Percentiles rank a stretch among this genome's conserved stretches.
Evolutionary conservation across 2,329 filamentous ascomycete species (phyloP).

Genomic region (Ophioceras dolichostomum): DNA sequence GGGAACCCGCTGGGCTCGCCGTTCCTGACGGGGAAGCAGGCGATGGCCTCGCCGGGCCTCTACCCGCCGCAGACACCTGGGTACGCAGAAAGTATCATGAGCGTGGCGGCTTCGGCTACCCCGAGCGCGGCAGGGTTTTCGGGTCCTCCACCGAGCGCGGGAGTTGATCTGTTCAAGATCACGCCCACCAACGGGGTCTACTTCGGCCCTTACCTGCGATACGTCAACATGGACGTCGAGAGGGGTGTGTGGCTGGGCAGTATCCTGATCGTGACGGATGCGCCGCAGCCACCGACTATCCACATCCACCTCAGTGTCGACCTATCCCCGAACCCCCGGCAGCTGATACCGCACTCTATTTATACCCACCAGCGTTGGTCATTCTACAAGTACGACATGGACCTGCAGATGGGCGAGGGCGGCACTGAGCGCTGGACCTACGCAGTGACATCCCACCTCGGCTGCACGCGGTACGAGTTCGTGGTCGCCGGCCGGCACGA

Average conservation of each 20-base stretch:
- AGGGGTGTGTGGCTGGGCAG: conserved; percentile 85
- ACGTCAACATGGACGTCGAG: conserved; percentile 95
- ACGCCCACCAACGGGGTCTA: conserved; percentile 93
- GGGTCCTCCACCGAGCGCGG: conserved; percentile 76
- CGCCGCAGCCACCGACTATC: conserved; percentile 85
- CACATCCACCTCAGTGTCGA: conserved; percentile 87
- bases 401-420: conserved; percentile 77
- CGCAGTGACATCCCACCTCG: conserved; percentile 89
- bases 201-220: conserved; percentile 91
- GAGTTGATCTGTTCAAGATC: conserved; percentile 89
- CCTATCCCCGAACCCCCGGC: conserved; percentile 82
- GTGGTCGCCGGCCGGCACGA: conserved; percentile 83
- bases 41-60: conserved; percentile 61
- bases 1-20: conserved; percentile 63
- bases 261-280: conserved; percentile 85
- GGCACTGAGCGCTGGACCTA: conserved; percentile 88
- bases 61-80: conserved; percentile 73
- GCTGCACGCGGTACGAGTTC: conserved; percentile 97
- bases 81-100: conserved; percentile 78
- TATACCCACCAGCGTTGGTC: conserved; percentile 86
- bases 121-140: conserved; percentile 74
- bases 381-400: conserved; percentile 90
- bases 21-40: conserved; percentile 52
- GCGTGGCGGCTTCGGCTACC: conserved; percentile 59
- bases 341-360: conserved; percentile 72